Evolutionary conservation across 2,329 filamentous ascomycete genomes (phyloP).

Genomic region (Volutella citrinella): DNA sequence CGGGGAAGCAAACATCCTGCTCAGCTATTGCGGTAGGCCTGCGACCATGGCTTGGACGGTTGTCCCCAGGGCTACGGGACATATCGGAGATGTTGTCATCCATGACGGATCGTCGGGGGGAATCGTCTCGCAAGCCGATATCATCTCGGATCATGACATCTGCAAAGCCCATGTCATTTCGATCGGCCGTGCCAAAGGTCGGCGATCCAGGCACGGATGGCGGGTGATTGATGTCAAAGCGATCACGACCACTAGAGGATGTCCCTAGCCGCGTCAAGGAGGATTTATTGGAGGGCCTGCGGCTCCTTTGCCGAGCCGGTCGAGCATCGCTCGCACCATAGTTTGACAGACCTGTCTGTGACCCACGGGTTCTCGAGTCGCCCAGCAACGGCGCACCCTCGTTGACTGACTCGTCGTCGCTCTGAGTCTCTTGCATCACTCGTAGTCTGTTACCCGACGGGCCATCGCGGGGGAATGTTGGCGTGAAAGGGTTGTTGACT

Average conservation of each 20-base stretch:
- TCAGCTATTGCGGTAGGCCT: constrained; percentile 65
- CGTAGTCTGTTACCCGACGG: constrained; percentile 33
- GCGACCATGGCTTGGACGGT: constrained; percentile 26
- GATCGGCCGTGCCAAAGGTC: constrained; percentile 45
- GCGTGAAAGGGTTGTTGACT: constrained; percentile 34
- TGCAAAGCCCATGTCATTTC: constrained; percentile 57
- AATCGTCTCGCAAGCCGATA: constrained; percentile 39
- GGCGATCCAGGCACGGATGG: constrained; percentile 66
- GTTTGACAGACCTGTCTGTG: constrained; percentile 24
- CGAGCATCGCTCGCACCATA: constrained; percentile 44
- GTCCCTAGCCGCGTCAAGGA: constrained; percentile 43
- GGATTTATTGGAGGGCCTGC: constrained; percentile 49
- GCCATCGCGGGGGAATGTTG: constrained; percentile 23
- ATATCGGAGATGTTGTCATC: constrained; percentile 31
- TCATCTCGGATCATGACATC: constrained; percentile 71
- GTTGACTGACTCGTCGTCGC: constrained; percentile 49
- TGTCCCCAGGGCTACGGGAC: constrained; percentile 22
- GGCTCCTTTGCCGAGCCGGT: constrained; percentile 35
- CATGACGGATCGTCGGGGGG: constrained; percentile 25
- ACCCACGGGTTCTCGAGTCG: constrained; percentile 23
- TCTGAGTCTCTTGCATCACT: constrained; percentile 33
- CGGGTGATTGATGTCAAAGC: constrained; percentile 65
- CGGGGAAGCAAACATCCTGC: constrained; percentile 91
- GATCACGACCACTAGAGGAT: constrained; percentile 36
- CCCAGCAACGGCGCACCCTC: constrained; percentile 57